These are phyloP conservation scores for Setaria italica DNA, from an alignment of 202 grass and related monocot species.

Conservation along the genomic window DNA sequence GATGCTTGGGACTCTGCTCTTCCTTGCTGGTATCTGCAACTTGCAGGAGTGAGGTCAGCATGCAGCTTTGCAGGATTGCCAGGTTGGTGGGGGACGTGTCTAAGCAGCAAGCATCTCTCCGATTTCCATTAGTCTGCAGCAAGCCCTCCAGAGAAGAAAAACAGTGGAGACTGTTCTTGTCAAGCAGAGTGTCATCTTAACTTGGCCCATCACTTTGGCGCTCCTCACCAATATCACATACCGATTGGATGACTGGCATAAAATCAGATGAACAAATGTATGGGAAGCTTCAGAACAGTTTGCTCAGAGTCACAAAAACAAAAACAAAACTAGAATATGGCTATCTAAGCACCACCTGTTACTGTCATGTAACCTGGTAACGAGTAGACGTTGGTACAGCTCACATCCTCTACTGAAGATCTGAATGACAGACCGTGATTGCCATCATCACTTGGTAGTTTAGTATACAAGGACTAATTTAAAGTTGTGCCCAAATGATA, in stretches of 20 bases:
- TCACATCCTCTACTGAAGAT: constrained; percentile 1
- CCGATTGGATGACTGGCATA: not conserved
- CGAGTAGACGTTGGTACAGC: not conserved
- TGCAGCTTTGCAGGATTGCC: not conserved
- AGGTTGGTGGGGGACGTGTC: not conserved
- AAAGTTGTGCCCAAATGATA: not conserved
- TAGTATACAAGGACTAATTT: not conserved
- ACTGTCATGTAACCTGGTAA: not conserved
- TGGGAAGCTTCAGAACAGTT: not conserved
- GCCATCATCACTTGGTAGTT: not conserved
- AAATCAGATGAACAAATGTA: not conserved
- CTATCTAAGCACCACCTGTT: not conserved
- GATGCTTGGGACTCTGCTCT: not conserved
- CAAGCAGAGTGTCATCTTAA: constrained; percentile 1
- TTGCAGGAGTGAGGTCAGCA: not conserved
- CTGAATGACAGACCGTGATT: not conserved
- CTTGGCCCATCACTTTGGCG: not conserved
- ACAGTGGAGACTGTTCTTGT: not conserved
- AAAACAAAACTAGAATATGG: not conserved
- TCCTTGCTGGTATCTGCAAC: not conserved
- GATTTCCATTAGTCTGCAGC: not conserved
- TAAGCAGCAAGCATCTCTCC: not conserved
- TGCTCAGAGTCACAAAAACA: not conserved
- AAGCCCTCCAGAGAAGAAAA: not conserved
- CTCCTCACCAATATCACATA: not conserved